These are phyloP conservation scores for Trichosporon inkin DNA, from an alignment of 1,284 basidiomycete species.

Conservation along the genomic window DNA sequence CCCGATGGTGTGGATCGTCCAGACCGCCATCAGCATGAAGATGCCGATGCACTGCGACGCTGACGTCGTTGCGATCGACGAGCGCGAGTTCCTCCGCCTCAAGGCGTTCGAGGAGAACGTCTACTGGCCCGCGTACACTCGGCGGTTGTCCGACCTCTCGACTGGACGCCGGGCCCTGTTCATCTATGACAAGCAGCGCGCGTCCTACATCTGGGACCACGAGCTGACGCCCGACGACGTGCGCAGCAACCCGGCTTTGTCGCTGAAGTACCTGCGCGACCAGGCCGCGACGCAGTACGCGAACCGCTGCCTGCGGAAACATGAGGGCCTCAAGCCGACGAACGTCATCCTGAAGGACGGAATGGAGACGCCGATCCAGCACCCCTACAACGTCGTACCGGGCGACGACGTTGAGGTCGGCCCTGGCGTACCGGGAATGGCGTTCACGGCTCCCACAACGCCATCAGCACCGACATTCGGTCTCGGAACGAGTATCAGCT, in stretches of 20 bases:
- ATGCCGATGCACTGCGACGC: not conserved
- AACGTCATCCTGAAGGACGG: not conserved
- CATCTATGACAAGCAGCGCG: not conserved
- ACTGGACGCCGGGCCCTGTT: not conserved
- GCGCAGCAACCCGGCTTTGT: not conserved
- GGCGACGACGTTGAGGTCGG: constrained; percentile 5
- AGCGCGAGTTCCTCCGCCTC: constrained; percentile 4
- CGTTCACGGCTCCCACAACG: not conserved
- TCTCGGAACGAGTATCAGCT: not conserved
- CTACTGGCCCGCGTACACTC: constrained; percentile 4
- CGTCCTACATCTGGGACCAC: constrained; percentile 4
- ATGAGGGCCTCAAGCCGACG: not conserved
- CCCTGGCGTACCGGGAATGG: constrained; percentile 2
- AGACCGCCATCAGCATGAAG: not conserved
- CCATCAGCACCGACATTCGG: not conserved
- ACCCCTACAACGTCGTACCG: constrained; percentile 1
- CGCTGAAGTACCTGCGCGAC: constrained; percentile 3
- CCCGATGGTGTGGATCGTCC: not conserved
- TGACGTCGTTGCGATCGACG: not conserved
- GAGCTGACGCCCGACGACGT: constrained; percentile 1
- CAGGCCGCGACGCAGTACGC: constrained; percentile 3
- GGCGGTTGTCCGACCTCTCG: not conserved
- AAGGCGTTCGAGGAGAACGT: constrained; percentile 2
- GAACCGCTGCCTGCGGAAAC: not conserved
- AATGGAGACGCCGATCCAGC: not conserved